Evolutionary conservation across 1,139 yeast genomes (phyloP).

Genomic region (Hyphopichia buzzinii): DNA sequence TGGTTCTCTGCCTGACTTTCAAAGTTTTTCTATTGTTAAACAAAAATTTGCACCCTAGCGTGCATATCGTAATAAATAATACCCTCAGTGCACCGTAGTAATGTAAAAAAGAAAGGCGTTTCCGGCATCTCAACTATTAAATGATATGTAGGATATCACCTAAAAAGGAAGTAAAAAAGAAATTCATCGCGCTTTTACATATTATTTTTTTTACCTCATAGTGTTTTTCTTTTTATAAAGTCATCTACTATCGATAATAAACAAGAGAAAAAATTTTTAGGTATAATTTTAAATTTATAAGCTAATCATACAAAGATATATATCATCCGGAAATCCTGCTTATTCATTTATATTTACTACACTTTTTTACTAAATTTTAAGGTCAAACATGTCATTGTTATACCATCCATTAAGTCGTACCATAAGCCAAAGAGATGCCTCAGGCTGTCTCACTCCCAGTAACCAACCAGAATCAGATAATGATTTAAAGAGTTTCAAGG

Average conservation of each 20-base stretch:
- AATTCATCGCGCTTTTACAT: not conserved
- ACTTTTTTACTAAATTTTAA: not conserved
- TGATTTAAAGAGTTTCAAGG: slow-evolving; percentile 1
- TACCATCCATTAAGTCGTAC: slow-evolving; percentile 36
- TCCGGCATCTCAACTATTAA: not conserved
- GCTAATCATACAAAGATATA: not conserved
- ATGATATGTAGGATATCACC: not conserved
- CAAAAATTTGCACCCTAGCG: slow-evolving; percentile 2
- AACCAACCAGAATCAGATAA: slow-evolving; percentile 14
- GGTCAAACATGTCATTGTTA: slow-evolving; percentile 22
- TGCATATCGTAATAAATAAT: not conserved
- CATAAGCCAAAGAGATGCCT: slow-evolving; percentile 25
- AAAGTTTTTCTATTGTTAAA: not conserved
- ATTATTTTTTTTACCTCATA: not conserved
- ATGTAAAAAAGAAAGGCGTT: not conserved
- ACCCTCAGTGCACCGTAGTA: not conserved
- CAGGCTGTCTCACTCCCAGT: slow-evolving; percentile 43
- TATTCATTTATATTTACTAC: not conserved
- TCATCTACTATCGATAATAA: slow-evolving; percentile 3
- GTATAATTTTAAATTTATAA: not conserved
- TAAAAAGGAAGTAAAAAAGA: not conserved
- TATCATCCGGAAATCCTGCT: not conserved
- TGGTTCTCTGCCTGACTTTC: too few species aligned
- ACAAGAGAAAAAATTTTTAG: not conserved
- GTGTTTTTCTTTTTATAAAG: slow-evolving; percentile 1